Conservation (phyloP, 116 monocot genomes). For the Phalaenopsis hybrid region DNA sequence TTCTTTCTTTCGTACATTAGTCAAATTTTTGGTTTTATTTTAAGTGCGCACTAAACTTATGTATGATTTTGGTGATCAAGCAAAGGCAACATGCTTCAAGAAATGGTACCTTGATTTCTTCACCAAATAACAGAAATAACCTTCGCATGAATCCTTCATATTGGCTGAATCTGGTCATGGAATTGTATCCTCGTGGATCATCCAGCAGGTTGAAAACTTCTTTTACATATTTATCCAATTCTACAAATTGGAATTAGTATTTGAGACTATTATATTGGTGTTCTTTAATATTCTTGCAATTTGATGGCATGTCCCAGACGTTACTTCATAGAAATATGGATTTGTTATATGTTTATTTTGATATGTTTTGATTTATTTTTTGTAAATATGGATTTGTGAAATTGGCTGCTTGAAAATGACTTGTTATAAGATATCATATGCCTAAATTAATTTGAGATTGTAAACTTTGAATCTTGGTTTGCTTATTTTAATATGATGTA, state of each 20-base stretch:
- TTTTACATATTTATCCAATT: background rate
- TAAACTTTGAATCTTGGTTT: too few relatives aligned
- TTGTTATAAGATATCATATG: too few relatives aligned
- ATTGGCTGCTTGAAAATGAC: too few relatives aligned
- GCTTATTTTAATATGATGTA: too few relatives aligned
- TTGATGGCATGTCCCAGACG: too few relatives aligned
- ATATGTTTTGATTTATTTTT: too few relatives aligned
- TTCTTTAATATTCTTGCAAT: background rate
- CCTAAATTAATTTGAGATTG: too few relatives aligned
- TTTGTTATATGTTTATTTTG: too few relatives aligned
- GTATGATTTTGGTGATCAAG: slow-evolving; percentile 61
- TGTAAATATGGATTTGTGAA: too few relatives aligned
- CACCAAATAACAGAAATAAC: slow-evolving; percentile 24
- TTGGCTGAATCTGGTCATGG: slow-evolving; percentile 68
- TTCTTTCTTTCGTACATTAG: background rate
- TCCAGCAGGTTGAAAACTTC: slow-evolving; percentile 49
- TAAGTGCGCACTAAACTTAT: slow-evolving; percentile 19
- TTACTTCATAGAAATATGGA: too few relatives aligned
- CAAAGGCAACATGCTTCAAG: slow-evolving; percentile 77
- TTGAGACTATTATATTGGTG: background rate
- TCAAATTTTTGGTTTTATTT: background rate
- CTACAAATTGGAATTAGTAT: background rate
- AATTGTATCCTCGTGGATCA: slow-evolving; percentile 69
- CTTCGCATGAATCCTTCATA: slow-evolving; percentile 34
- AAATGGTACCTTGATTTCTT: slow-evolving; percentile 31